These are phyloP conservation scores for Hansenula sp. DNA, from an alignment of 1,139 yeast species.

Conservation along the genomic window DNA sequence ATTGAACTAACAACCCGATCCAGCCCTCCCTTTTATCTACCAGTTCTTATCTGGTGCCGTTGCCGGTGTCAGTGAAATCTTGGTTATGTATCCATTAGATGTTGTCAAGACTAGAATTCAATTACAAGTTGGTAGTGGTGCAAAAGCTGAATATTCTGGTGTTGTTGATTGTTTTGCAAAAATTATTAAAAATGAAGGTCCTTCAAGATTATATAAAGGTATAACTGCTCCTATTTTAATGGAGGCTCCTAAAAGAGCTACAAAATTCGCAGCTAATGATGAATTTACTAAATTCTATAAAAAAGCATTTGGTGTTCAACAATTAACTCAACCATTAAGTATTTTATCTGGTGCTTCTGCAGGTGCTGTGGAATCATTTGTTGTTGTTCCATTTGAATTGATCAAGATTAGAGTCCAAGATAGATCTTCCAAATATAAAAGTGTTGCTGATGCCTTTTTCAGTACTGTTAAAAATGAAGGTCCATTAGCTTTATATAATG, in stretches of 20 bases:
- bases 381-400: conserved; percentile 95
- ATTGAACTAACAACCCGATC: conserved; percentile 10
- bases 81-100: conserved; percentile 97
- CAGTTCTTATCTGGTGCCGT: conserved; percentile 94
- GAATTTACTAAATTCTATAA: conserved; percentile 91
- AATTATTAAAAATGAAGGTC: conserved; percentile 84
- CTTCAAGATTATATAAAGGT: conserved; percentile 81
- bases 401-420: conserved; percentile 87
- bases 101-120: conserved; percentile 98
- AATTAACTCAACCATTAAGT: too few relatives aligned
- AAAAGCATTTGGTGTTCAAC: conserved; percentile 59
- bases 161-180: conserved; percentile 79
- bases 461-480: conserved; percentile 76
- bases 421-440: conserved; percentile 72
- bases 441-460: conserved; percentile 79
- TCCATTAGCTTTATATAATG: conserved; percentile 80
- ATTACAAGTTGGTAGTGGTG: conserved; percentile 57
- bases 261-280: conserved; percentile 97
- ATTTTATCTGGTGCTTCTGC: conserved; percentile 99
- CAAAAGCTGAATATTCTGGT: conserved; percentile 62
- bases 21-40: conserved; percentile 76
- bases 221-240: conserved; percentile 92
- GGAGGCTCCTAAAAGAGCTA: conserved; percentile 99
- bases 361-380: conserved; percentile 94
- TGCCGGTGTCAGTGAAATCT: conserved; percentile 96